These are phyloP conservation scores for Venturia oleaginea DNA, from an alignment of 2,329 filamentous ascomycete genomes.

Conservation along the genomic window DNA sequence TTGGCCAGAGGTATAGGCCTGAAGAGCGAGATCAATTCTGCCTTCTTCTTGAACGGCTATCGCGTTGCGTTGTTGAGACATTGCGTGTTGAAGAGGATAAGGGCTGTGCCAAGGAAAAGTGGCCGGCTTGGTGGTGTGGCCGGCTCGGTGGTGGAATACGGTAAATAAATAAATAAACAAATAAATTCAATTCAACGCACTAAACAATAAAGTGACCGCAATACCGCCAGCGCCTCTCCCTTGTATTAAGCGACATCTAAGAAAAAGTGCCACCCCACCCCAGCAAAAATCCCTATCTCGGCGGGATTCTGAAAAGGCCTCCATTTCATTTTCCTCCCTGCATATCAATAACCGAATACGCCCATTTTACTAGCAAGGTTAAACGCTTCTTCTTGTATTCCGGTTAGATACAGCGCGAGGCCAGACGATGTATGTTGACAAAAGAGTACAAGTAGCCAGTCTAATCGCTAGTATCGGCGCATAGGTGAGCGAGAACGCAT, in stretches of 20 bases:
- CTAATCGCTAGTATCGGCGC: not conserved
- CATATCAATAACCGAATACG: not conserved
- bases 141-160: too few relatives aligned
- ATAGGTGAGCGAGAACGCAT: slow-evolving; percentile 2
- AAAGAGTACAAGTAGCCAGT: not conserved
- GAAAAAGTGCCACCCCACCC: not conserved
- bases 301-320: not conserved
- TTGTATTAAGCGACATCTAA: too few relatives aligned
- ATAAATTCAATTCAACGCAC: too few relatives aligned
- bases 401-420: not conserved
- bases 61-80: too few relatives aligned
- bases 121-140: too few relatives aligned
- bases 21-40: too few relatives aligned
- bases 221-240: not conserved
- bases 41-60: too few relatives aligned
- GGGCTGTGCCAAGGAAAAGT: too few relatives aligned
- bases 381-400: not conserved
- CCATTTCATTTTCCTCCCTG: not conserved
- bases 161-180: too few relatives aligned
- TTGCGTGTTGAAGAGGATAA: too few relatives aligned
- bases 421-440: not conserved
- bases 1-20: too few relatives aligned
- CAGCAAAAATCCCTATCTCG: too few relatives aligned
- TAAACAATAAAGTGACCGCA: not conserved
- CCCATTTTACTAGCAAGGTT: not conserved